Base-by-base conservation (phyloP, 169 alveolate species). In the Cryptosporidium muris region DNA sequence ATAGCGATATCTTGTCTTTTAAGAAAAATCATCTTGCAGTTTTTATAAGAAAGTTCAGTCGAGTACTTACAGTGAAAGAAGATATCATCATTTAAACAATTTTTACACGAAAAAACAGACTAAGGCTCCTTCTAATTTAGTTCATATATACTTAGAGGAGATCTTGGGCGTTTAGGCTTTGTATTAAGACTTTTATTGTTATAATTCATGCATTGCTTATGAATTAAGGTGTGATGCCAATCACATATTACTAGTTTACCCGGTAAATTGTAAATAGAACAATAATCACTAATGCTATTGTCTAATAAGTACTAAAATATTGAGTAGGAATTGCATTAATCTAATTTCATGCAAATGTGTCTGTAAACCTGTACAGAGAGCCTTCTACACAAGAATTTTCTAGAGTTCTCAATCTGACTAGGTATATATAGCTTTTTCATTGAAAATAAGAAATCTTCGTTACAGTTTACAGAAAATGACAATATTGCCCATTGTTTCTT, bases 181-280 rank as follows among this genome's bases (percentile, higher is more conserved):
- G 60, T 45, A 45, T 74, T 56, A 45, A 45, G 42, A 12, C 12
- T 47, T 6, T 45, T 74, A 48, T 74, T 60, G n/a, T 58, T 56
- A 36, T 56, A 43, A 74, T 74, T 45, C 12, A 74, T n/a, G 34
- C 85, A 74, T 58, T 74, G 43, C 43, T 60, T 58, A 37, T 74
- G 85, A 58, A 74, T 58, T 42, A 68, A 74, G 25, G 54, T 63
- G 48, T 74, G 60, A 74, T 68, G 54, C 36, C 60, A 74, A 45
- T 74, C 68, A 16, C 85, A 74, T 1, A 68, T 74, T 58, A 74
- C 60, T 43, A 74, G 49, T 8, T 66, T 74, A 43, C 85, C 85
- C 4, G 85, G 85, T 58, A 58, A 58, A 40, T 60, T 43, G 40
- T 68, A 74, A 25, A 56, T 43, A 42, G 54, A 58, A 58, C 85